A percentile compares a stretch with the other conserved stretches of the same genome.
Conservation (phyloP, 345 rosid genomes). For the thale cress (Arabidopsis thaliana) region DNA sequence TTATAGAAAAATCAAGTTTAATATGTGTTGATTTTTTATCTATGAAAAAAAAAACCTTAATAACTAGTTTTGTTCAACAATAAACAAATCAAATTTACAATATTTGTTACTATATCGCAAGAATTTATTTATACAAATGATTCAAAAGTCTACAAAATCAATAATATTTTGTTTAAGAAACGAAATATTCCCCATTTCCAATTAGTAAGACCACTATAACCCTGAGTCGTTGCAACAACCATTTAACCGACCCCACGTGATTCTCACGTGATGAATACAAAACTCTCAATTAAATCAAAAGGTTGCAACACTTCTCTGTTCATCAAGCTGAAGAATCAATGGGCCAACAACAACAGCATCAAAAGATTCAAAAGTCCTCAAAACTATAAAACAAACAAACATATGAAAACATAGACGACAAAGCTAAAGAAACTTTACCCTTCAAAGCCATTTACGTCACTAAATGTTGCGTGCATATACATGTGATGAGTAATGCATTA, state of each 20-base stretch:
- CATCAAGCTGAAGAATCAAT: neutral
- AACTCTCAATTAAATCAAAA: neutral
- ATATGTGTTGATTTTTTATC: no score
- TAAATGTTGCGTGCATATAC: neutral
- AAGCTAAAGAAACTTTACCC: neutral
- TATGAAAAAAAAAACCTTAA: no score
- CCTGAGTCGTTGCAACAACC: conserved; percentile 14
- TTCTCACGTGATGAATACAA: neutral
- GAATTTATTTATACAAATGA: no score
- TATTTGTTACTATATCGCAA: no score
- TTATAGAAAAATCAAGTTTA: neutral
- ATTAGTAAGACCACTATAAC: neutral
- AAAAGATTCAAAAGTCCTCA: neutral
- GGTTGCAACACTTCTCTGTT: neutral
- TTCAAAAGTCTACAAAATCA: neutral
- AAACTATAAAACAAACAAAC: neutral
- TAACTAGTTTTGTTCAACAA: no score
- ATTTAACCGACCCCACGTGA: neutral
- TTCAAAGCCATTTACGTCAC: neutral
- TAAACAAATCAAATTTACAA: no score
- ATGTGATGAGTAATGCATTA: neutral
- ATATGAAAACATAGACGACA: neutral
- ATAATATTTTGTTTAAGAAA: neutral
- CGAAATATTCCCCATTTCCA: no score
- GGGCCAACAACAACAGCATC: neutral